Evolutionary conservation across 306 rosid genomes (phyloP).

Genomic region (Pyrus communis): DNA sequence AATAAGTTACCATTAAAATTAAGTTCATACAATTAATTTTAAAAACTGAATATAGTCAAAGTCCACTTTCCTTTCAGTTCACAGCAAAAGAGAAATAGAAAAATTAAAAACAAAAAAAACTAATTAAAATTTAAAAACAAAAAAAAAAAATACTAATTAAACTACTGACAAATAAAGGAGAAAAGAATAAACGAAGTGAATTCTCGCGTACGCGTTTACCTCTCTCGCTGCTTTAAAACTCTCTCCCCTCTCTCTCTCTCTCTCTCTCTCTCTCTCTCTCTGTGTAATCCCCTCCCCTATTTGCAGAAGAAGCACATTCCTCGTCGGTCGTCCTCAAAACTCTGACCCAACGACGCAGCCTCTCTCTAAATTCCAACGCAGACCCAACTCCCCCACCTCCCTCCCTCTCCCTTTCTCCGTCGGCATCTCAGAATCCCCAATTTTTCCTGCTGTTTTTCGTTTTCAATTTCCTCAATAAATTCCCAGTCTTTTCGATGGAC

Average conservation of each 20-base stretch:
- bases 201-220: slow-evolving; percentile 30
- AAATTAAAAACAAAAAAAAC: background rate
- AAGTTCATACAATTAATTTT: background rate
- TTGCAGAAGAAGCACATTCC: slow-evolving; percentile 32
- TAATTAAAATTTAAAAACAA: background rate
- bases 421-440: background rate
- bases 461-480: background rate
- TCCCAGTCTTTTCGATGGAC: slow-evolving; percentile 27
- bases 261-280: background rate
- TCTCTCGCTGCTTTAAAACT: slow-evolving; percentile 7
- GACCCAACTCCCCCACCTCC: slow-evolving; percentile 18
- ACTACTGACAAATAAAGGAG: background rate
- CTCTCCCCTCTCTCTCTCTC: background rate
- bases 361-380: slow-evolving; percentile 16
- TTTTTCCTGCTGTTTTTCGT: background rate
- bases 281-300: background rate
- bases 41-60: background rate
- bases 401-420: background rate
- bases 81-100: background rate
- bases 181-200: background rate
- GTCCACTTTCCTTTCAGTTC: background rate
- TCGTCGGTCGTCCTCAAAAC: slow-evolving; percentile 32
- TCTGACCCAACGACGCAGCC: slow-evolving; percentile 13
- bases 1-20: background rate
- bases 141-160: background rate